Evolutionary conservation across 1,139 yeast species (phyloP), one percentile per base, ranked within the genome.

Genomic region (Lodderomyces margitis): DNA sequence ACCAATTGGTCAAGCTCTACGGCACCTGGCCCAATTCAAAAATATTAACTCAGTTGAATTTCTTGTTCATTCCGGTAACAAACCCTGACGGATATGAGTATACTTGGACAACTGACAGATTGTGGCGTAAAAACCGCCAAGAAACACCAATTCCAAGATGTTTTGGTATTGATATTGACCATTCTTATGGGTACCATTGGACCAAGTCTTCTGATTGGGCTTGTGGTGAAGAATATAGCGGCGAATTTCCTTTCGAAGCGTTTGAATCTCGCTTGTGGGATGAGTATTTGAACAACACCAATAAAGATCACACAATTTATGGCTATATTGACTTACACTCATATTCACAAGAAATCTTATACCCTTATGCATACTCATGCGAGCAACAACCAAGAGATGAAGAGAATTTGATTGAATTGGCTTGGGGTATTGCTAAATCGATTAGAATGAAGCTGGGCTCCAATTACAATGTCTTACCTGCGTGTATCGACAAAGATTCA

Each of bases 1-100:
- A 78, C 50, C 69, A 75, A 45, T 57, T 87, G 36, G 62, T 86
- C 38, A 61, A 71, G 16, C 75, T 71, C 45, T 82, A 81, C 54
- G 78, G 36, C 57, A 63, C 40, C 53, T 65, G 58, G 46, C 70
- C 65, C 48, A 68, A 46, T 58, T 67, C 16, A 53, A 60, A 44
- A 64, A 66, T 63, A n/a, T 57, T 70, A 40, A 51, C 59, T 10
- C 49, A 65, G 19, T 63, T 87, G 48, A 92, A 87, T 57, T 86
- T 87, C 55, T 59, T 86, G 28, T 80, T 88, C 49, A 72, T 88
- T 33, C 97, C 97, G 0, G 86, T 87, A 9, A 74, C 81, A 61
- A 89, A 89, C 57, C 96, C 96, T 0, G 97, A 89, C 61, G 97
- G 97, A 0, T 89, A 89, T 57, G 88, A 70, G 11, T 84, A 84